phyloP scores from a whole-genome alignment of 2,329 filamentous ascomycete species.

The Colletotrichum horii region DNA sequence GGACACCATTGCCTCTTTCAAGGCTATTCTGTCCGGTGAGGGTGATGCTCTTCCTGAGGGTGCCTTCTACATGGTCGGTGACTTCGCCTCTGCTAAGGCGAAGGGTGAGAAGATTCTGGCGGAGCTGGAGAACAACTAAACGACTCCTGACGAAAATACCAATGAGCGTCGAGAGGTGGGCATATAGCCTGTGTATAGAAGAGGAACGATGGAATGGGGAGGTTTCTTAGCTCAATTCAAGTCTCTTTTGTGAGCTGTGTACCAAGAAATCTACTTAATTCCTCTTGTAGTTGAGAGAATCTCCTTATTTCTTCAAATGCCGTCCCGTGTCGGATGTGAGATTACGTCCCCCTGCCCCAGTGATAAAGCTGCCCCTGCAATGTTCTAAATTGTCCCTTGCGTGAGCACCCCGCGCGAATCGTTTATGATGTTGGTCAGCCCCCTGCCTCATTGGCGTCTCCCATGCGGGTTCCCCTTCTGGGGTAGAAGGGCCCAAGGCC shows the following conservation, averaged over 20 bases:
- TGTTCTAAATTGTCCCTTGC: not conserved
- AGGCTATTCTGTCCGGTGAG: constrained; percentile 94
- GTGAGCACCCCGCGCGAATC: not conserved
- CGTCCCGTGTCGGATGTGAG: not conserved
- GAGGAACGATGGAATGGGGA: constrained; percentile 55
- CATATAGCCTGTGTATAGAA: constrained; percentile 61
- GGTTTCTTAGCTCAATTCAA: constrained; percentile 59
- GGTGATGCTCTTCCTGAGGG: constrained; percentile 94
- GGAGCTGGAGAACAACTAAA: constrained; percentile 71
- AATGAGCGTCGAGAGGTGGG: constrained; percentile 44
- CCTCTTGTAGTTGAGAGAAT: constrained; percentile 41
- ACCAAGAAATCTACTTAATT: constrained; percentile 61
- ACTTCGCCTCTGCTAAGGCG: constrained; percentile 87
- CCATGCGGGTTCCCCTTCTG: not conserved
- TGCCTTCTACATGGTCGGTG: constrained; percentile 98
- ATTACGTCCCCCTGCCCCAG: not conserved
- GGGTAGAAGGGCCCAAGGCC: not conserved
- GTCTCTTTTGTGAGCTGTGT: constrained; percentile 68
- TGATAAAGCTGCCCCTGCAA: not conserved
- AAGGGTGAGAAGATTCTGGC: constrained; percentile 99
- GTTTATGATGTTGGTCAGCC: not conserved
- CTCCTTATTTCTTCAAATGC: constrained; percentile 20
- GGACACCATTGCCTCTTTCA: constrained; percentile 97
- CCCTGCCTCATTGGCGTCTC: not conserved
- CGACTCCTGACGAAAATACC: constrained; percentile 22